Percentiles rank a stretch among this genome's conserved stretches.
Evolutionary conservation across 768 basidiomycete genomes (phyloP).

Genomic region (Tylopilus vinaceipallidus): DNA sequence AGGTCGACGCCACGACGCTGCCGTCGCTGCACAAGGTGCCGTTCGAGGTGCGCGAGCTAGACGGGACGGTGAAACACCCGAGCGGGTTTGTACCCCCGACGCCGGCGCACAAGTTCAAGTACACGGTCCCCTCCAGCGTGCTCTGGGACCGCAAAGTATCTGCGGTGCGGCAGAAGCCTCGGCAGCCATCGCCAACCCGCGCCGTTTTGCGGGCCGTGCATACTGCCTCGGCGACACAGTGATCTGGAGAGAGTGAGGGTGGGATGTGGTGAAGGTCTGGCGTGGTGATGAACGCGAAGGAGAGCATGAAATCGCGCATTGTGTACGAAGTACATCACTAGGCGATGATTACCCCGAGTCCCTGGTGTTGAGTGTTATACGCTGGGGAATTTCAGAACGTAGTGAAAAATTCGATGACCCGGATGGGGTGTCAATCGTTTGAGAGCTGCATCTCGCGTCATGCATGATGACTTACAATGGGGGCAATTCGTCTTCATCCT

Average conservation of each 20-base stretch:
- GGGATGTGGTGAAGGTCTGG: slow-evolving; percentile 12
- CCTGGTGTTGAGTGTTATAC: no score
- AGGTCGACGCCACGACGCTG: slow-evolving; percentile 25
- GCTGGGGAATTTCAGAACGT: neutral
- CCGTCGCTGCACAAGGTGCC: slow-evolving; percentile 38
- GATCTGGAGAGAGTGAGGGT: slow-evolving; percentile 14
- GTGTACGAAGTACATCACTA: slow-evolving; percentile 29
- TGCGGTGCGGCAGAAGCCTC: slow-evolving; percentile 3
- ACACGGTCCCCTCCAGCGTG: slow-evolving; percentile 6
- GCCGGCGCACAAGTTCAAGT: slow-evolving; percentile 36
- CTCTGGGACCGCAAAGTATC: slow-evolving; percentile 21
- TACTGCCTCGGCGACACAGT: slow-evolving; percentile 3
- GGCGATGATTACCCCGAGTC: slow-evolving; percentile 9
- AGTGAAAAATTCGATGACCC: no score
- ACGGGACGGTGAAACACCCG: slow-evolving; percentile 40
- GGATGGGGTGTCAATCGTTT: no score
- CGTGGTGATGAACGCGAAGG: neutral
- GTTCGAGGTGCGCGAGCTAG: slow-evolving; percentile 37
- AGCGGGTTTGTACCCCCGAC: slow-evolving; percentile 46
- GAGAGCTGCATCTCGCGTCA: no score
- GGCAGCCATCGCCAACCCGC: slow-evolving; percentile 14
- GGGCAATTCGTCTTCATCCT: neutral
- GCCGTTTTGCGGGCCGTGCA: slow-evolving; percentile 23
- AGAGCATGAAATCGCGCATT: slow-evolving; percentile 9
- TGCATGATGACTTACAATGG: no score